Base-by-base conservation (phyloP, 441 rosid species). In the Geranium incanum region DNA sequence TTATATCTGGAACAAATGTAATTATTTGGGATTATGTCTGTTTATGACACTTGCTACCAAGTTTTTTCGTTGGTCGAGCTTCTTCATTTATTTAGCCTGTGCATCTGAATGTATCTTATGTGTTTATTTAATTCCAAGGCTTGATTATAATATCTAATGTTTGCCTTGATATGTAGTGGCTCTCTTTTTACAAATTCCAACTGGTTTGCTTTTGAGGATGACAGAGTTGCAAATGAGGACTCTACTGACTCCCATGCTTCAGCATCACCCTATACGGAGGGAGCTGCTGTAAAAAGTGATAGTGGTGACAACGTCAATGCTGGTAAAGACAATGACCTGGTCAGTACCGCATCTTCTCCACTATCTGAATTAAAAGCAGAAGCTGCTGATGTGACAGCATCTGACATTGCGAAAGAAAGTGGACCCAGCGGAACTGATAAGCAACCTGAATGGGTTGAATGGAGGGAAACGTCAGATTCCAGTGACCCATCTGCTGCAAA, bases 201-300 rank as follows among this genome's bases (percentile, higher is more conserved):
- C 83, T 88, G 97, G 97, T 91, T 93, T 80, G 95, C 95, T 50
- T 91, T 89, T 68, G 91, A 91, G 73, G 96, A 89, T 77, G 93
- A 86, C 62, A 86, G 82, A 82, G 86, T 36, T 78, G 81, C 86
- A 66, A 80, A 71, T 67, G 93, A 87, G 78, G 78, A 78, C 16
- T 82, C 90, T 65, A 69, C 81, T 66, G 89, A 78, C 70, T 77
- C 85, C 6, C 79, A 83, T 28, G 82, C 87, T 70, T 88, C 96
- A 64, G 82, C 95, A 7, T 87, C 94, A 0, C 88, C 91, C 43
- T 78, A 81, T 74, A 79, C 80, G 70, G 89, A 81, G 66, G 83
- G 67, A 73, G 67, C 76, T 68, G 85, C 69, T 71, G 74, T 5
- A 66, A 62, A 28, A 13, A 16, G 62, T 36, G 33, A 55, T 48